A percentile compares a stretch with the other conserved stretches of the same genome.
Conservation (phyloP, 2,329 filamentous ascomycete genomes). For the Aurifilum marmelostoma region DNA sequence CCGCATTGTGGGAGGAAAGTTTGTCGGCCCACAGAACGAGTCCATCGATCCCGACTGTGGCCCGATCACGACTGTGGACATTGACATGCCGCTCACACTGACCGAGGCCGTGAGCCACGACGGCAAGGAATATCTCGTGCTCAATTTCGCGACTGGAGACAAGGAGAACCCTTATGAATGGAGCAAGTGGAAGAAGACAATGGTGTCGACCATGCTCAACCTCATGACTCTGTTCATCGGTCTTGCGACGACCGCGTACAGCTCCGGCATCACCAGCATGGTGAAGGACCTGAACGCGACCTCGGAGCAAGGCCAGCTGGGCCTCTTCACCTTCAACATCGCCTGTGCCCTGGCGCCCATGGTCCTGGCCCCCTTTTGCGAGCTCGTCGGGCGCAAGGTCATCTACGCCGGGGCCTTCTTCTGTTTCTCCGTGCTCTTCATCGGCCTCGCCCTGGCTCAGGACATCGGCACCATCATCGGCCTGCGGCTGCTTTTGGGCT, state of each 20-base stretch:
- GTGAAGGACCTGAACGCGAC: slow-evolving; percentile 46
- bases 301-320: slow-evolving; percentile 49
- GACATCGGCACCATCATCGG: slow-evolving; percentile 53
- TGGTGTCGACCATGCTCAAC: slow-evolving; percentile 51
- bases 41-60: slow-evolving; percentile 40
- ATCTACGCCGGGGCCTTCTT: slow-evolving; percentile 50
- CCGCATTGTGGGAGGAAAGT: slow-evolving; percentile 45
- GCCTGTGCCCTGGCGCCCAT: slow-evolving; percentile 51
- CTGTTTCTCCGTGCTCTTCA: slow-evolving; percentile 51
- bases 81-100: slow-evolving; percentile 53
- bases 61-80: slow-evolving; percentile 46
- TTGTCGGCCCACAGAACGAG: slow-evolving; percentile 38
- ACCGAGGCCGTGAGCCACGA: slow-evolving; percentile 47
- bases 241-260: slow-evolving; percentile 57
- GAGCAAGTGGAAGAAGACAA: slow-evolving; percentile 46
- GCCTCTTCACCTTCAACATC: slow-evolving; percentile 55
- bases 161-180: slow-evolving; percentile 57
- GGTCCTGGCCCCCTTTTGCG: slow-evolving; percentile 53
- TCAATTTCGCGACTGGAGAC: slow-evolving; percentile 50
- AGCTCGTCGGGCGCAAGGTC: slow-evolving; percentile 50
- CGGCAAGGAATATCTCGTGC: slow-evolving; percentile 48
- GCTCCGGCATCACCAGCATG: slow-evolving; percentile 52
- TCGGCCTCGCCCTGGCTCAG: slow-evolving; percentile 50
- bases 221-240: slow-evolving; percentile 58
- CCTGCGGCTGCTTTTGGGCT: slow-evolving; percentile 49